Conservation (phyloP, 1,284 basidiomycete genomes). For the Pseudomicrostroma phylloplanum region DNA sequence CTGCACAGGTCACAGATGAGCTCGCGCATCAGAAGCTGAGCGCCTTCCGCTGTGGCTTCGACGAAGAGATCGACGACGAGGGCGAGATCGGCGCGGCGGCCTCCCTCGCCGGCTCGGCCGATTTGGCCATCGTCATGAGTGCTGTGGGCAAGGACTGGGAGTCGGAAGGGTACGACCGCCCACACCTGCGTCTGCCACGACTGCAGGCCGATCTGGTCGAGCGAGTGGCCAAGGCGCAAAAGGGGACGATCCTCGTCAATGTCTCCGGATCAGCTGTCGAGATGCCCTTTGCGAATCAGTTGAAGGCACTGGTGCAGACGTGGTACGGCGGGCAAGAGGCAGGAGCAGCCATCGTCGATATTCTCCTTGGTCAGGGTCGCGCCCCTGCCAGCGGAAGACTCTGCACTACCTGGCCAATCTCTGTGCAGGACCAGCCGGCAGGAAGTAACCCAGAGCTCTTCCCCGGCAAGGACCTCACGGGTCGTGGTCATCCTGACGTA, state of each 20-base stretch:
- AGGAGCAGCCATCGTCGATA: conserved; percentile 7
- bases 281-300: conserved; percentile 11
- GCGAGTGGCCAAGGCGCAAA: neutral
- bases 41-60: conserved; percentile 12
- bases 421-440: conserved; percentile 12
- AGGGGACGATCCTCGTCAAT: conserved; percentile 8
- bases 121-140: conserved; percentile 15
- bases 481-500: conserved; percentile 6
- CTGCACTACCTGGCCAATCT: conserved; percentile 8
- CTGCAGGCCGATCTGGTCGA: conserved; percentile 11
- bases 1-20: neutral
- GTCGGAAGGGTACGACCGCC: conserved; percentile 14
- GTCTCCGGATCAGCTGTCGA: conserved; percentile 12
- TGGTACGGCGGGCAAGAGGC: conserved; percentile 18
- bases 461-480: conserved; percentile 6
- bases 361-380: conserved; percentile 7
- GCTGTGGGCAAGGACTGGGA: conserved; percentile 16
- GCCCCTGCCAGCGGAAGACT: conserved; percentile 13
- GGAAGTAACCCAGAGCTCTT: conserved; percentile 1
- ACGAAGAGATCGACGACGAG: conserved; percentile 12
- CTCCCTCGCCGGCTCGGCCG: conserved; percentile 2
- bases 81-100: conserved; percentile 6
- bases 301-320: conserved; percentile 11
- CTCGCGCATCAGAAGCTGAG: neutral
- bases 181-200: conserved; percentile 6